Base-by-base conservation (phyloP, 1,284 basidiomycete genomes). In the Cryptococcus jaspeensis region DNA sequence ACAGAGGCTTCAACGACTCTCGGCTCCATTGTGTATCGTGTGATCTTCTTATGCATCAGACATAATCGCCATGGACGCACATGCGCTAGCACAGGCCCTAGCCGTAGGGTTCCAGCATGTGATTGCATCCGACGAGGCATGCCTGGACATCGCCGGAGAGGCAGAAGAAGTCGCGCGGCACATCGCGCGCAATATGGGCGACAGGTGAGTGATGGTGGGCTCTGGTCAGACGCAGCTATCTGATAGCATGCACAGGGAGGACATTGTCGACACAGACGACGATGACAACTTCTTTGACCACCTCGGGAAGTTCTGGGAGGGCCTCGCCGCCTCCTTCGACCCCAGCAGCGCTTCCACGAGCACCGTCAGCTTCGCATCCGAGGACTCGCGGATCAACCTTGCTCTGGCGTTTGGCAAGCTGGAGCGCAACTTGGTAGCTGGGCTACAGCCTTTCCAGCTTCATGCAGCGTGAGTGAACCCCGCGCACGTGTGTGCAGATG, bases 341-440 rank as follows among this genome's bases (percentile, higher is more conserved):
- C 60, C 67, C 8, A 55, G 42, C 55, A 38, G 38, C 40, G 8
- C 42, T 37, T 18, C 44, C 6, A 53, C 43, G 37, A 38, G 37
- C 35, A 43, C 40, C 3, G 25, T n/a, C 28, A 38, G 39, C 15
- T 45, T 12, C 13, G 59, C 60, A 5, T 59, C 59, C 8, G 70
- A 72, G 49, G 59, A 60, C 22, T 59, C 61, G 4, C 42, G 59
- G 12, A 61, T 69, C 32, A 50, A 54, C 2, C 54, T 73, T 5
- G 68, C 65, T 6, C 43, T 64, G 12, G 67, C 59, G 0, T 44
- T 71, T 20, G 73, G 62, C 2, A 74, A 72, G 56, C 41, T 76
- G 28, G 71, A 76, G 52, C 58, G 73, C 16, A 74, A 76, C 54
- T 56, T 76, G 23, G 47, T 74, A 2, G 74, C 74, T 11, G 74